Evolutionary conservation across 2,329 filamentous ascomycete species (phyloP).

Genomic region (Penicillium sp.): DNA sequence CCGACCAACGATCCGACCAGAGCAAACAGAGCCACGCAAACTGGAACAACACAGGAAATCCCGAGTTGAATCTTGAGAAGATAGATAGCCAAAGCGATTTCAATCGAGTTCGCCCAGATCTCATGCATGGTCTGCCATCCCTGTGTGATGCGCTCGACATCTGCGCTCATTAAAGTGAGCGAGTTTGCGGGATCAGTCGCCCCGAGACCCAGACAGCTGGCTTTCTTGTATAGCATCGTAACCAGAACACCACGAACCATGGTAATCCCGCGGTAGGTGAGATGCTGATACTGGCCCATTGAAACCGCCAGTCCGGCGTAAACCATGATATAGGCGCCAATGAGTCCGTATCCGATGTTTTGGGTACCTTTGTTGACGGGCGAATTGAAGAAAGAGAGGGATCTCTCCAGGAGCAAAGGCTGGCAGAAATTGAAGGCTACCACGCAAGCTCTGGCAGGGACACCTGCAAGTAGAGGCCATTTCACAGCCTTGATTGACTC

Average conservation of each 20-base stretch:
- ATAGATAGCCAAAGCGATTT: slow-evolving; percentile 49
- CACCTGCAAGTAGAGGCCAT: slow-evolving; percentile 34
- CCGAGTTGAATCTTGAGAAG: slow-evolving; percentile 45
- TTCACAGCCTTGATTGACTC: slow-evolving; percentile 35
- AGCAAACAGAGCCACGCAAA: slow-evolving; percentile 44
- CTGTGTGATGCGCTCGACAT: slow-evolving; percentile 47
- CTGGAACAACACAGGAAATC: slow-evolving; percentile 46
- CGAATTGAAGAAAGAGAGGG: slow-evolving; percentile 35
- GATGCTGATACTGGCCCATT: slow-evolving; percentile 45
- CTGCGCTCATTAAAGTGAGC: slow-evolving; percentile 49
- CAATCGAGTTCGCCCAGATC: slow-evolving; percentile 47
- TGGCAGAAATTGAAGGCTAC: slow-evolving; percentile 41
- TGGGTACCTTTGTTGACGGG: slow-evolving; percentile 29
- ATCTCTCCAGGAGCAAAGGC: slow-evolving; percentile 40
- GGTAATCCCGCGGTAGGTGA: slow-evolving; percentile 45
- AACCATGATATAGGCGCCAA: slow-evolving; percentile 46
- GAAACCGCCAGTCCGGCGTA: slow-evolving; percentile 38
- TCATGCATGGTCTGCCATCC: slow-evolving; percentile 47
- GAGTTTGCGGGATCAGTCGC: slow-evolving; percentile 40
- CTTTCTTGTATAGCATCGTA: slow-evolving; percentile 54
- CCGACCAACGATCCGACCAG: slow-evolving; percentile 37
- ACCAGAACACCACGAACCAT: slow-evolving; percentile 47
- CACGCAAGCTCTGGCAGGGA: slow-evolving; percentile 36
- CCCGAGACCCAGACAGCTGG: slow-evolving; percentile 33
- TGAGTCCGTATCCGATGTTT: slow-evolving; percentile 45